These are phyloP conservation scores for Coffea canephora DNA, from an alignment of 257 asterid genomes.

Conservation along the genomic window DNA sequence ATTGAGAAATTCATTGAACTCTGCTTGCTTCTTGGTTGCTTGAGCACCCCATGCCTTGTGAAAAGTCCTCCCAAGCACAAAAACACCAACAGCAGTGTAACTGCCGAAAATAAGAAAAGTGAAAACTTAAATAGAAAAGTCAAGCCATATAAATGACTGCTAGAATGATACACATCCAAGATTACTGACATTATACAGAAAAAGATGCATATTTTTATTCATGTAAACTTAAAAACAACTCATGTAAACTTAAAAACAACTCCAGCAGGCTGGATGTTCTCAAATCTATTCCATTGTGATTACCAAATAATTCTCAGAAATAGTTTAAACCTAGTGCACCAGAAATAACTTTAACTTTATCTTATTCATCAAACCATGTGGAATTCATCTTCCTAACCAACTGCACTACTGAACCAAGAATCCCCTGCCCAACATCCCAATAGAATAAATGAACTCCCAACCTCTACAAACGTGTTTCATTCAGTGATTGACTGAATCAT, in stretches of 20 bases:
- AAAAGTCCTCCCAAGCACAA: constrained; percentile 92
- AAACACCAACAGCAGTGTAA: constrained; percentile 96
- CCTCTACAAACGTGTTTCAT: not conserved
- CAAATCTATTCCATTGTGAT: not conserved
- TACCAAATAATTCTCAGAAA: not conserved
- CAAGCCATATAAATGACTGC: constrained; percentile 9
- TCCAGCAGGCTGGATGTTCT: not conserved
- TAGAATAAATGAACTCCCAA: not conserved
- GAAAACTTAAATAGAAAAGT: not conserved
- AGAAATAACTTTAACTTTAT: not conserved
- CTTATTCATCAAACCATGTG: not conserved
- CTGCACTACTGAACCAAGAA: not conserved
- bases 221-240: not conserved
- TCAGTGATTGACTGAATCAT: not conserved
- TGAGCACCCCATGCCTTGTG: constrained; percentile 89
- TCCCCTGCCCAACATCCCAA: not conserved
- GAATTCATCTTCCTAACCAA: not conserved
- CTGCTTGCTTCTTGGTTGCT: constrained; percentile 82
- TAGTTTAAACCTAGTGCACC: not conserved
- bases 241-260: not conserved
- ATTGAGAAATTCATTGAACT: constrained; percentile 93
- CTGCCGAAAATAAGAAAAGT: constrained; percentile 31
- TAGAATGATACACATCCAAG: constrained; percentile 17
- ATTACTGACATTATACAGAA: not conserved
- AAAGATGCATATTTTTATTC: not conserved